These are phyloP conservation scores for Asterella californica DNA, from an alignment of 225 moss, liverwort and hornwort genomes.

Conservation along the genomic window DNA sequence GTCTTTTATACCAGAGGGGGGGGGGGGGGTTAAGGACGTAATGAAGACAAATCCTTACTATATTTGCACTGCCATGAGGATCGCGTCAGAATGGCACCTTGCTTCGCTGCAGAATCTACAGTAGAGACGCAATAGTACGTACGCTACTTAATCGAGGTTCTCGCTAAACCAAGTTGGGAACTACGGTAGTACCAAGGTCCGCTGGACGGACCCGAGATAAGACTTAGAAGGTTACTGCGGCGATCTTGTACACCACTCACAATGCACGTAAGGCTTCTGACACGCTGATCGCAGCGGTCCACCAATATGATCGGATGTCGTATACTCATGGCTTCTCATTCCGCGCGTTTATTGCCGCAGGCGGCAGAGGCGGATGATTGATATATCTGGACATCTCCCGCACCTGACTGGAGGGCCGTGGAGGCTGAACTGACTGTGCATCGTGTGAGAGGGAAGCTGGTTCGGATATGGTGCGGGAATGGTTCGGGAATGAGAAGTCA, in stretches of 20 bases:
- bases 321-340: not conserved
- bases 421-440: not conserved
- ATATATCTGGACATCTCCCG: not conserved
- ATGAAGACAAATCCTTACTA: too few relatives aligned
- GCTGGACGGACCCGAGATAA: too few relatives aligned
- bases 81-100: too few relatives aligned
- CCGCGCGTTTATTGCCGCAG: not conserved
- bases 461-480: not conserved
- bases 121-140: too few relatives aligned
- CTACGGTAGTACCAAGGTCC: too few relatives aligned
- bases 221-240: not conserved
- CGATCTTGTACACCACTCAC: not conserved
- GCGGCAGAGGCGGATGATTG: not conserved
- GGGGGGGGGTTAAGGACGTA: too few relatives aligned
- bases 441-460: not conserved
- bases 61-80: too few relatives aligned
- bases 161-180: too few relatives aligned
- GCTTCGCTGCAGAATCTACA: too few relatives aligned
- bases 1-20: too few relatives aligned
- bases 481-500: not conserved
- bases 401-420: not conserved
- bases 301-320: not conserved
- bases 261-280: not conserved
- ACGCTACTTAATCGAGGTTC: too few relatives aligned
- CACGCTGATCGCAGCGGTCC: not conserved